Conservation (phyloP, 2,329 filamentous ascomycete species). For the Arthrobotrys entomopaga region DNA sequence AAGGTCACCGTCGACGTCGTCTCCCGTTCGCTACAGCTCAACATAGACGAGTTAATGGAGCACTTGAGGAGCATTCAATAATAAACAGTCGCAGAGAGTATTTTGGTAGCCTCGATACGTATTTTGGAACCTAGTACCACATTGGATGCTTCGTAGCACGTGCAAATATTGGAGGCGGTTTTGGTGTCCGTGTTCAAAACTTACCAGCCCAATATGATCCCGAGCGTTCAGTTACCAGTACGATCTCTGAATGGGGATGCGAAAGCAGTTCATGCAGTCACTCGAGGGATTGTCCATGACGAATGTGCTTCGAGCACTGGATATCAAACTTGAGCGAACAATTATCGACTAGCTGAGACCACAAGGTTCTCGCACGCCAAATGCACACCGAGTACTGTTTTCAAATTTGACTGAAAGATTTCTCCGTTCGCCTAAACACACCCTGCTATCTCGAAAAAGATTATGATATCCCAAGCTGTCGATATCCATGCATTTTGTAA, state of each 20-base stretch:
- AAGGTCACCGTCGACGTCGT: conserved; percentile 75
- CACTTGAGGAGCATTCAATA: conserved; percentile 73
- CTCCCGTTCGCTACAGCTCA: conserved; percentile 78
- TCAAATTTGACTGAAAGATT: conserved; percentile 59
- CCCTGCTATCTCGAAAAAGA: conserved; percentile 31
- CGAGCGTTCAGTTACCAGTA: conserved; percentile 69
- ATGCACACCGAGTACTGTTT: conserved; percentile 73
- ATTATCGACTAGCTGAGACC: conserved; percentile 67
- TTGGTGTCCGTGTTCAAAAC: conserved; percentile 72
- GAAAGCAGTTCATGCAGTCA: conserved; percentile 65
- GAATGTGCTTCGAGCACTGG: conserved; percentile 62
- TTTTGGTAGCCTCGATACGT: conserved; percentile 66
- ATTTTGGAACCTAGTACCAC: conserved; percentile 68
- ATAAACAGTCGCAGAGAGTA: conserved; percentile 66
- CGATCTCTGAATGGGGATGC: conserved; percentile 66
- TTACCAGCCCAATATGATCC: conserved; percentile 70
- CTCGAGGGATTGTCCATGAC: conserved; percentile 62
- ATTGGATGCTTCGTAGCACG: conserved; percentile 69
- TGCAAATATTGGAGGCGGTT: conserved; percentile 66
- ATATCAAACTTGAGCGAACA: conserved; percentile 69
- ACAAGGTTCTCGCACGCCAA: conserved; percentile 70
- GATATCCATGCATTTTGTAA: conserved; percentile 51
- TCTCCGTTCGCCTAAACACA: conserved; percentile 25
- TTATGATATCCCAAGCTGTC: conserved; percentile 52
- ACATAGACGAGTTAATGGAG: conserved; percentile 69